Percentiles rank a stretch among this genome's conserved stretches.
phyloP scores from a whole-genome alignment of 2,329 filamentous ascomycete species.

The Paraphoma chrysanthemicola region DNA sequence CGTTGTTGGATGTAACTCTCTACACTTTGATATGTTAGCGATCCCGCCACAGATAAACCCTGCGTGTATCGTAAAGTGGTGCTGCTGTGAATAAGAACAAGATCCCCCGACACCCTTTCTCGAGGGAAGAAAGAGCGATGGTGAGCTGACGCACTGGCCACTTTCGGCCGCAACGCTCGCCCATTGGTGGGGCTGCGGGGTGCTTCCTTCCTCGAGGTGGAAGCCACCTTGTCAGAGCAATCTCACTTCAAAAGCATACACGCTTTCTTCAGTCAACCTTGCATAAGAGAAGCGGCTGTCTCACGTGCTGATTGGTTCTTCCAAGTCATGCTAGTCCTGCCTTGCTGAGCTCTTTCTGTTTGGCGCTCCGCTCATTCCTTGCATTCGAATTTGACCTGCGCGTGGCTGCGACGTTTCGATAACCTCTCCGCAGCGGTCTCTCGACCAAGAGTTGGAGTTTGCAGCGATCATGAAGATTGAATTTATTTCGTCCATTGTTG shows the following conservation, averaged over 20 bases:
- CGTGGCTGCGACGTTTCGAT: too few species aligned
- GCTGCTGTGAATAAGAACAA: not conserved
- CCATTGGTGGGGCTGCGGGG: conserved; percentile 16
- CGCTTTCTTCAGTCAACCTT: too few species aligned
- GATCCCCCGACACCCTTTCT: not conserved
- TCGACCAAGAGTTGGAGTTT: not conserved
- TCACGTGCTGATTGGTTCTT: not conserved
- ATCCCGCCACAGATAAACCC: not conserved
- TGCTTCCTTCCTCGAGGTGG: conserved; percentile 12
- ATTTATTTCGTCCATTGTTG: not conserved
- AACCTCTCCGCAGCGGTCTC: too few species aligned
- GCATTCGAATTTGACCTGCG: not conserved
- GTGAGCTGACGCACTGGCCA: conserved; percentile 15
- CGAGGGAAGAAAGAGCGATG: not conserved
- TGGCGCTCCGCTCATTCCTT: conserved; percentile 2
- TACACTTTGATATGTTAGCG: not conserved
- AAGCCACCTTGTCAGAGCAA: conserved; percentile 17
- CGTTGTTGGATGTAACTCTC: too few species aligned
- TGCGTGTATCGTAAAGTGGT: not conserved
- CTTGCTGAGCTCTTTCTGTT: conserved; percentile 20
- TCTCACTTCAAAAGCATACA: not conserved
- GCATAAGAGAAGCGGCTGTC: too few species aligned
- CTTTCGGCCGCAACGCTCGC: conserved; percentile 18
- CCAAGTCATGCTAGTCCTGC: conserved; percentile 18
- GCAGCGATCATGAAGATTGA: conserved; percentile 22